Base-by-base conservation (phyloP, 2,329 filamentous ascomycete genomes). In the Metarhizium brunneum region DNA sequence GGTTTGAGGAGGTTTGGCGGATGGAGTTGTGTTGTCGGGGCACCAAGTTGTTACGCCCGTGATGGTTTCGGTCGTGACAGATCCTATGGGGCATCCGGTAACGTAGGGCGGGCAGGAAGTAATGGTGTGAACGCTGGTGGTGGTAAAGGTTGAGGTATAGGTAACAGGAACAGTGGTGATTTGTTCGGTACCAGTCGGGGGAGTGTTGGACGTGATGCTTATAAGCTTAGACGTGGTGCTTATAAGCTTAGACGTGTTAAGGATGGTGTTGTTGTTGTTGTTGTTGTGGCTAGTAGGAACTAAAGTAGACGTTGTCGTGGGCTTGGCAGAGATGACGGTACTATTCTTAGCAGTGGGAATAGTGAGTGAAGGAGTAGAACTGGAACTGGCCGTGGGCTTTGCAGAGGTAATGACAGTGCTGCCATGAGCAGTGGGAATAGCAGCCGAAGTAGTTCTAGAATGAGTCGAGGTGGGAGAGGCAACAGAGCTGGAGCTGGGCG, bases 31-130 rank as follows among this genome's bases (percentile, higher is more conserved):
- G 50, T 53, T 42, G 20, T 54, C 59, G 13, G 73, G 72, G 63
- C 72, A 74, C 56, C 73, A 68, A 8, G 71, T 73, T 16, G 68
- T 73, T 54, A 66, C 67, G 18, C 55, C 57, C 11, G 60, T 63
- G 53, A 65, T 57, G 32, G 58, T 58, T 48, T 64, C 59, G 18
- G 65, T 69, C 13, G 66, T 67, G 30, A 70, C 65, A 1, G 62
- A 56, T 20, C 65, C 66, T 30, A 66, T 54, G 2, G 64, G 62
- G 57, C 66, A 69, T 54, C 61, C 51, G 14, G 63, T 66, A 36
- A 65, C 62, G 20, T 52, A 59, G 10, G 64, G 59, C 18, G 65
- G 61, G 58, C 68, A 71, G 3, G 66, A 62, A 0, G 66, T 70
- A 55, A 71, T 58, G 42, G 68, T 70, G 59, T 66, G 66, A 38